These are phyloP conservation scores for Fusarium sp. DNA, from an alignment of 2,329 filamentous ascomycete genomes.

Conservation along the genomic window DNA sequence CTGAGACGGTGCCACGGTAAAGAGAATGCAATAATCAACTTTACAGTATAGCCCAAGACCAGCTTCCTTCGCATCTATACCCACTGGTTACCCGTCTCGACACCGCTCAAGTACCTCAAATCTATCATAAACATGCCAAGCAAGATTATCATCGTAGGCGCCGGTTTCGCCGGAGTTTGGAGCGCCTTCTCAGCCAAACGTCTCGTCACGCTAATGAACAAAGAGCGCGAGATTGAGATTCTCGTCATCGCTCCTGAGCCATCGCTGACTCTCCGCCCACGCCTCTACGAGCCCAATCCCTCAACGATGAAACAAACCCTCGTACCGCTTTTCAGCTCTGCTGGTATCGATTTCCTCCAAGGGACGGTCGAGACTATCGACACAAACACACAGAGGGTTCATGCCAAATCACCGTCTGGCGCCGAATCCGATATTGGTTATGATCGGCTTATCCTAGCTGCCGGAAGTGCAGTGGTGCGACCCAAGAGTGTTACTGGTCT, in stretches of 20 bases:
- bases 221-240: slow-evolving; percentile 40
- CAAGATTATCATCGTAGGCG: slow-evolving; percentile 22
- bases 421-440: slow-evolving; percentile 32
- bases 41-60: not conserved
- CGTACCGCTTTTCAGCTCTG: slow-evolving; percentile 39
- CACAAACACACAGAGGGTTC: slow-evolving; percentile 28
- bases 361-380: slow-evolving; percentile 41
- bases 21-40: not conserved
- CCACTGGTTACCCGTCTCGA: not conserved
- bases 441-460: slow-evolving; percentile 53
- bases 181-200: slow-evolving; percentile 28
- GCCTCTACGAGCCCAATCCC: slow-evolving; percentile 51
- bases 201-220: slow-evolving; percentile 5
- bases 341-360: slow-evolving; percentile 46
- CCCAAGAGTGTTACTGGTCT: slow-evolving; percentile 48
- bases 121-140: not conserved
- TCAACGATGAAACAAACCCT: slow-evolving; percentile 40
- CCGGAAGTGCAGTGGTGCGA: slow-evolving; percentile 50
- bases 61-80: not conserved
- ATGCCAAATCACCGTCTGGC: slow-evolving; percentile 15
- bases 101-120: rapidly evolving
- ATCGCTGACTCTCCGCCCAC: slow-evolving; percentile 48
- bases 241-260: slow-evolving; percentile 52
- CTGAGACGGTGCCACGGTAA: rapidly evolving
- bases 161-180: slow-evolving; percentile 29